These are phyloP conservation scores for Starmerella vaccinii DNA, from an alignment of 805 yeast species.

Conservation along the genomic window DNA sequence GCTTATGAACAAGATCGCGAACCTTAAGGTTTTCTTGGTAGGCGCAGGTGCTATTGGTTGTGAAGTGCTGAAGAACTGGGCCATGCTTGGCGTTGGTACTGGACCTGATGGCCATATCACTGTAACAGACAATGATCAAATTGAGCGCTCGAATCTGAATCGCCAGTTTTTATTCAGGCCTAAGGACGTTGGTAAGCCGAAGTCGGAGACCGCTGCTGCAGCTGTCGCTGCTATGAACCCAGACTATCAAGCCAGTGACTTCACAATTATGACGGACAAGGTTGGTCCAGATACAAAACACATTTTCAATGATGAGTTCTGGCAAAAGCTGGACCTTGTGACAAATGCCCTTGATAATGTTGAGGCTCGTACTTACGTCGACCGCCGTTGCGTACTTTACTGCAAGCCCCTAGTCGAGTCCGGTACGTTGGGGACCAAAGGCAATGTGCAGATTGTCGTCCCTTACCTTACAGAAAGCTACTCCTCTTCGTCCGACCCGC, in stretches of 20 bases:
- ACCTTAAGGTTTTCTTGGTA: conserved; percentile 76
- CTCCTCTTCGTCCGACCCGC: conserved; percentile 95
- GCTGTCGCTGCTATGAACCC: conserved; percentile 86
- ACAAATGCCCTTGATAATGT: conserved; percentile 96
- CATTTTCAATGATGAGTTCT: conserved; percentile 72
- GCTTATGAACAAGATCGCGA: conserved; percentile 62
- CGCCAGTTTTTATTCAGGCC: conserved; percentile 94
- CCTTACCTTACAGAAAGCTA: conserved; percentile 93
- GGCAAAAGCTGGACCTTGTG: conserved; percentile 76
- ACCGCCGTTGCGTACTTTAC: conserved; percentile 90
- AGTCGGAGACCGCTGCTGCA: conserved; percentile 78
- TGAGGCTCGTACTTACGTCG: conserved; percentile 96
- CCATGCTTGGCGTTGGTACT: conserved; percentile 87
- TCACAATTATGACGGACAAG: conserved; percentile 68
- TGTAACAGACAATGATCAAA: conserved; percentile 88
- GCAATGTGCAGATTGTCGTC: conserved; percentile 92
- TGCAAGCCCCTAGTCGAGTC: conserved; percentile 85
- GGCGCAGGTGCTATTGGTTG: conserved; percentile 99
- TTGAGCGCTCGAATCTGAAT: conserved; percentile 90
- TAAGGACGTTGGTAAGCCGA: conserved; percentile 82
- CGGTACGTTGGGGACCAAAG: conserved; percentile 97
- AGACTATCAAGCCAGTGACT: conserved; percentile 56
- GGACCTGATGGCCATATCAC: conserved; percentile 78
- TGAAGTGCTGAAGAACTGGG: conserved; percentile 97
- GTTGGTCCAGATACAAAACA: conserved; percentile 90